Base-by-base conservation (phyloP, 2,329 filamentous ascomycete species). In the Monosporascus sp. region DNA sequence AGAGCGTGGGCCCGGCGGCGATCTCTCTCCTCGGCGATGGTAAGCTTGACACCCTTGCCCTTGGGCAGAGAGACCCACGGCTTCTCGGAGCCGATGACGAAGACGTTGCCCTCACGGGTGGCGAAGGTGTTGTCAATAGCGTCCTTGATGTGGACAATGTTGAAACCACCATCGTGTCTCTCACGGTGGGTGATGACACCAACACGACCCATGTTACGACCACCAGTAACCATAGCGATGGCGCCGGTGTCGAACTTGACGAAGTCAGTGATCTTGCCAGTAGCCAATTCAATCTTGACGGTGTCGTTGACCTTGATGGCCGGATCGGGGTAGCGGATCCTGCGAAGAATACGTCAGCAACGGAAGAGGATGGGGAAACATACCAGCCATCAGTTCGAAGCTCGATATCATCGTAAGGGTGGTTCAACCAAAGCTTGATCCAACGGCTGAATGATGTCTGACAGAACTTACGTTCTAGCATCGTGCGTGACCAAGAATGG, bases 401-500 rank as follows among this genome's bases (percentile, higher is more conserved):
- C 71, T 72, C 65, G 67, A 67, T 67, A 64, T 58, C 57, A 62
- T 65, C 54, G 63, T 64, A 63, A 65, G 63, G 65, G 65, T 68
- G 65, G 77, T 80, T 81, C 79, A 73, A 82, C 91, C 91, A 96
- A 94, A 96, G 83, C 89, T 94, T 95, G 90, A 90, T 93, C 90
- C 93, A 97, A 97, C 93, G 93, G 87, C 93, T 97, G 93, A 97
- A 92, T 94, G 92, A 97, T 90, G 88, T 89, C 80, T 84, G 81
- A 85, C 80, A 88, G 85, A 88, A 97, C 93, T 96, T 84, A 99
- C 93, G 94, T 99, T 91, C 94, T 89, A 82, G 94, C 94, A 94
- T 99, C 94, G 90, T 99, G 94, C 92, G 94, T 99, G 90, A 99
- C 94, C 91, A 97, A 97, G 92, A 96, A 99, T 95, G 94, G 94